These are phyloP conservation scores for Chalciporus sphaerocephalus DNA, from an alignment of 768 basidiomycete species.

Conservation along the genomic window DNA sequence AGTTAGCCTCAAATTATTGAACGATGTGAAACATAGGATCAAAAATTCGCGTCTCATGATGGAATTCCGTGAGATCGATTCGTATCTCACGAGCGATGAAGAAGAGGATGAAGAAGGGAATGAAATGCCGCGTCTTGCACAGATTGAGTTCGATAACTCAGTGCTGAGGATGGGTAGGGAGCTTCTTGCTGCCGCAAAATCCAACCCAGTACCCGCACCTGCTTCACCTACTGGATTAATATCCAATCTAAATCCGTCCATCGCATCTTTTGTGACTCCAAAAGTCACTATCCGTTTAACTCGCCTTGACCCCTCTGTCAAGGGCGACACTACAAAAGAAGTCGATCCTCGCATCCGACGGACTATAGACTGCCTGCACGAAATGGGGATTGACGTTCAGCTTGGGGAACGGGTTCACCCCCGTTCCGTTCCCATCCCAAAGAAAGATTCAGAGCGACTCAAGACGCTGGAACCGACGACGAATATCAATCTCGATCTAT, in stretches of 20 bases:
- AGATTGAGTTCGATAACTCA: conserved; percentile 64
- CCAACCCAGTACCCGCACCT: conserved; percentile 44
- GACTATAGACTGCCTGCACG: conserved; percentile 51
- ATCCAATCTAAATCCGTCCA: conserved; percentile 13
- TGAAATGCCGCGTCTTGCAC: conserved; percentile 39
- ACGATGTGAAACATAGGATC: conserved; percentile 43
- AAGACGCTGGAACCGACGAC: conserved; percentile 44
- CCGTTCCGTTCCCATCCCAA: background rate
- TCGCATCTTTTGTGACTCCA: conserved; percentile 35
- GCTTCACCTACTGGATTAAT: background rate
- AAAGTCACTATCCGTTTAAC: conserved; percentile 63
- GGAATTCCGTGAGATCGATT: conserved; percentile 83
- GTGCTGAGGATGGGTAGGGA: conserved; percentile 65
- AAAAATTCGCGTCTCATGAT: conserved; percentile 72
- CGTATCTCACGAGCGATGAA: conserved; percentile 57
- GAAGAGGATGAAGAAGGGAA: conserved; percentile 37
- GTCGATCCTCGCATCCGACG: conserved; percentile 54
- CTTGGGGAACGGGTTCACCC: conserved; percentile 52
- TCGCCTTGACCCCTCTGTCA: conserved; percentile 49
- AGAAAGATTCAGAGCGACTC: background rate
- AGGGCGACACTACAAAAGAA: conserved; percentile 21
- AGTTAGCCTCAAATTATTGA: background rate
- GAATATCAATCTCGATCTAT: conserved; percentile 77
- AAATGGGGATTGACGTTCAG: conserved; percentile 63
- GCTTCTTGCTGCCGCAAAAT: conserved; percentile 59